Percentiles rank a stretch among this genome's conserved stretches.
phyloP scores from a whole-genome alignment of 2,329 filamentous ascomycete species.

The Dendryphion nanum region DNA sequence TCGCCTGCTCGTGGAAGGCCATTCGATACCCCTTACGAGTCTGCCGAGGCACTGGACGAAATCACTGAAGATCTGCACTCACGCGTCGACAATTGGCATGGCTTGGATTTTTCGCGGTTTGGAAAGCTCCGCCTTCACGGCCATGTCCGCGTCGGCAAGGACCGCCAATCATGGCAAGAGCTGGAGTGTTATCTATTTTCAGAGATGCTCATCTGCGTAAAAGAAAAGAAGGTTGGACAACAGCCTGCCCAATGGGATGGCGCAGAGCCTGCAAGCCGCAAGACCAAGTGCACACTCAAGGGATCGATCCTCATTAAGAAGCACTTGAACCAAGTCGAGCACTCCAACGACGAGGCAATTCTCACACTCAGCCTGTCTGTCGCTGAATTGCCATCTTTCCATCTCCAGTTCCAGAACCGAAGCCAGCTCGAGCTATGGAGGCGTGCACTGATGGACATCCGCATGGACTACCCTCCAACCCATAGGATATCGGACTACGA shows the following conservation, averaged over 20 bases:
- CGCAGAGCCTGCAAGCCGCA: slow-evolving; percentile 54
- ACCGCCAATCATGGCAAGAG: slow-evolving; percentile 95
- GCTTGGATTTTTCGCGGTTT: slow-evolving; percentile 88
- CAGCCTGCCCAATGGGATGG: slow-evolving; percentile 63
- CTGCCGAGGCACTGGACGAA: slow-evolving; percentile 73
- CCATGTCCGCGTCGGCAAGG: slow-evolving; percentile 89
- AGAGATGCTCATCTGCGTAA: slow-evolving; percentile 99
- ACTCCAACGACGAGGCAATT: slow-evolving; percentile 70
- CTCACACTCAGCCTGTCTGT: slow-evolving; percentile 90
- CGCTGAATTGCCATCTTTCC: slow-evolving; percentile 87
- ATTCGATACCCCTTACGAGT: slow-evolving; percentile 63
- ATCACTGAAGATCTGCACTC: slow-evolving; percentile 80
- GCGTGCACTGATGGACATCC: slow-evolving; percentile 79
- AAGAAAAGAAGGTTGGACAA: slow-evolving; percentile 77
- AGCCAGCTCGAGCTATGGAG: slow-evolving; percentile 88
- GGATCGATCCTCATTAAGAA: slow-evolving; percentile 98
- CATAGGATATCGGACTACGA: slow-evolving; percentile 72
- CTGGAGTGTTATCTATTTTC: slow-evolving; percentile 95
- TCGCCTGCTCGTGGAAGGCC: slow-evolving; percentile 57
- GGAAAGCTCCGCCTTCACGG: slow-evolving; percentile 89
- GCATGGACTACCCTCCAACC: slow-evolving; percentile 59
- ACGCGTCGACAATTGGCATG: slow-evolving; percentile 98
- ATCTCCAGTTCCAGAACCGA: slow-evolving; percentile 81
- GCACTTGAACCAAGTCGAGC: slow-evolving; percentile 88
- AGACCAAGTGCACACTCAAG: slow-evolving; percentile 82